Percentiles rank a stretch among this genome's conserved stretches.
These are phyloP conservation scores for Neoboletus brunneissimus DNA, from an alignment of 768 basidiomycete species.

Conservation along the genomic window DNA sequence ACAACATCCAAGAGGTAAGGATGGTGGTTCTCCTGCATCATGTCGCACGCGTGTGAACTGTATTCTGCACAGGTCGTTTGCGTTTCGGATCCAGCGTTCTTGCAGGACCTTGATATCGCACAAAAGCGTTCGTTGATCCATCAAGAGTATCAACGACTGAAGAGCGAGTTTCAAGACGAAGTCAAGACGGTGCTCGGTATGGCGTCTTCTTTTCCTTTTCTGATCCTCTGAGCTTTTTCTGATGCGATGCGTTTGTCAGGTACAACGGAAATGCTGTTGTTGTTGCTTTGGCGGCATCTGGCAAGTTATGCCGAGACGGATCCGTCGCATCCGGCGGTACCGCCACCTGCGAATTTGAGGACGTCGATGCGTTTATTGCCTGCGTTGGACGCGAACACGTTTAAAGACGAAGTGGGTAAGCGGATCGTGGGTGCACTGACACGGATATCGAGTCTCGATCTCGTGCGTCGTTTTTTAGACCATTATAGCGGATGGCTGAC, in stretches of 20 bases:
- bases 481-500: not conserved
- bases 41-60: not conserved
- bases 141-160: conserved; percentile 54
- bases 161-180: conserved; percentile 38
- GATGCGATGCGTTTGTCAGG: too few relatives aligned
- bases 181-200: conserved; percentile 57
- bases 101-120: conserved; percentile 63
- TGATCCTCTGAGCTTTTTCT: too few relatives aligned
- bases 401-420: conserved; percentile 54
- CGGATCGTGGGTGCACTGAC: conserved; percentile 55
- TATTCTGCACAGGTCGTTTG: conserved; percentile 41
- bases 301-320: conserved; percentile 53
- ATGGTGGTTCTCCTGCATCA: not conserved
- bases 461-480: conserved; percentile 34
- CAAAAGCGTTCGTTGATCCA: conserved; percentile 69
- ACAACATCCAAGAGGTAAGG: conserved; percentile 69
- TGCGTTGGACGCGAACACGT: conserved; percentile 53
- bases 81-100: conserved; percentile 50
- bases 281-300: conserved; percentile 80
- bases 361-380: conserved; percentile 55
- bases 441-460: conserved; percentile 51
- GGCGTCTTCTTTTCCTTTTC: too few relatives aligned
- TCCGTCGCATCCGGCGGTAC: conserved; percentile 4
- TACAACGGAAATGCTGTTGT: conserved; percentile 74
- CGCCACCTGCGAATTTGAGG: conserved; percentile 35